phyloP scores from a whole-genome alignment of 768 basidiomycete genomes.

The Kwoniella sp. region DNA sequence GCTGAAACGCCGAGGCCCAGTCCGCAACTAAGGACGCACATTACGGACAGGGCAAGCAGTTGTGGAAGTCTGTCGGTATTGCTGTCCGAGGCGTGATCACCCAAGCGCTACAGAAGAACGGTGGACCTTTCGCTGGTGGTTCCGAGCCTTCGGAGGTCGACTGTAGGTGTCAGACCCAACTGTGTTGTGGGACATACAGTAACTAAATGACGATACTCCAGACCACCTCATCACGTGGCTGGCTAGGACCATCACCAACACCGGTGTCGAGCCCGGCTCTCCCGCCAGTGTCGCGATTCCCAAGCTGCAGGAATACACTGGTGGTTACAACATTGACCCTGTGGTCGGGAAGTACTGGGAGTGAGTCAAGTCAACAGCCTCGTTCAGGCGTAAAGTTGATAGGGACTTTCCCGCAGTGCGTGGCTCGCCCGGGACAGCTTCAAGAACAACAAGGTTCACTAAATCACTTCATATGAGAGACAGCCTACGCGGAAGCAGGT shows the following conservation, averaged over 20 bases:
- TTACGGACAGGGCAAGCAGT: constrained; percentile 25
- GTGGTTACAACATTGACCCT: constrained; percentile 39
- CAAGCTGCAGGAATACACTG: constrained; percentile 33
- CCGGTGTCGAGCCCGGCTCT: constrained; percentile 33
- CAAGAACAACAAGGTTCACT: constrained; percentile 35
- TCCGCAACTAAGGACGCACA: constrained; percentile 24
- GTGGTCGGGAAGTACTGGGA: constrained; percentile 44
- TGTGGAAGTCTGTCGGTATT: constrained; percentile 42
- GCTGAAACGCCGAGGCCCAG: constrained; percentile 8
- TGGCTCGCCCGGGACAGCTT: constrained; percentile 38
- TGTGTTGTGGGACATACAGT: too few species aligned
- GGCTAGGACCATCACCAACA: constrained; percentile 29
- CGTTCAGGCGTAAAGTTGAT: neutral
- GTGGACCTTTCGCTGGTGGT: constrained; percentile 35
- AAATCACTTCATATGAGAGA: too few species aligned
- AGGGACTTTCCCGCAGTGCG: constrained; percentile 17
- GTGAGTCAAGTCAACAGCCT: constrained; percentile 21
- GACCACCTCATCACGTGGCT: constrained; percentile 46
- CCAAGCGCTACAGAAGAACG: constrained; percentile 42
- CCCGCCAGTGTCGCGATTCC: constrained; percentile 26
- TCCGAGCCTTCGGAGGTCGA: constrained; percentile 34
- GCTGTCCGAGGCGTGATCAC: constrained; percentile 35
- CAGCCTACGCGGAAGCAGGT: too few species aligned
- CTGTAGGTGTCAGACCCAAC: constrained; percentile 40
- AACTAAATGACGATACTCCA: too few species aligned